These are phyloP conservation scores for Tubosaeta brunneosetosa DNA, from an alignment of 768 basidiomycete genomes.

Conservation along the genomic window DNA sequence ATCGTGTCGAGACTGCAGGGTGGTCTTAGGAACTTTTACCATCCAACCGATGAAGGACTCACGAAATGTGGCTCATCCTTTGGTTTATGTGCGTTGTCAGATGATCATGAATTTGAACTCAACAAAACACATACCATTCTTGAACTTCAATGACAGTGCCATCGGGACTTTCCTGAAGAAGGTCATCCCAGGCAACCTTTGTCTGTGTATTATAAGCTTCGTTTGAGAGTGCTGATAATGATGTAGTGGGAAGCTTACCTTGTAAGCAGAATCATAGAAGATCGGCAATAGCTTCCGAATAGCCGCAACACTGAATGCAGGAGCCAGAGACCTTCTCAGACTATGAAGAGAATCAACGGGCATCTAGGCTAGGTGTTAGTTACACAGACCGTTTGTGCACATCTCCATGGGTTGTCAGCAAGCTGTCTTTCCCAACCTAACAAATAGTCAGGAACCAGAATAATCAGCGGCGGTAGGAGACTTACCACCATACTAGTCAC, in stretches of 20 bases:
- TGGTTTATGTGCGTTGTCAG: background rate
- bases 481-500: constrained; percentile 31
- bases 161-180: constrained; percentile 11
- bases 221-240: background rate
- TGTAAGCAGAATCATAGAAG: constrained; percentile 40
- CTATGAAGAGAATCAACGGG: constrained; percentile 11
- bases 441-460: background rate
- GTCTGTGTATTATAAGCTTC: constrained; percentile 14
- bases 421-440: constrained; percentile 9
- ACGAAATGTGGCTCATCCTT: constrained; percentile 47
- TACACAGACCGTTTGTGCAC: constrained; percentile 12
- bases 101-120: background rate
- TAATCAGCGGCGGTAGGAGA: background rate
- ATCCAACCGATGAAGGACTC: constrained; percentile 6
- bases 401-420: constrained; percentile 18
- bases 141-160: constrained; percentile 34
- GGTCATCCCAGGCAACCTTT: constrained; percentile 28
- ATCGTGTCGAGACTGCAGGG: constrained; percentile 37
- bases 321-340: constrained; percentile 35
- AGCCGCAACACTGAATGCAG: constrained; percentile 37
- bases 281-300: constrained; percentile 34
- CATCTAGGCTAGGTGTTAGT: background rate
- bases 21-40: background rate
- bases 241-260: constrained; percentile 21
- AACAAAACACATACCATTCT: constrained; percentile 20